Base-by-base conservation (phyloP, 2,329 filamentous ascomycete species). In the Blastomyces silverae region DNA sequence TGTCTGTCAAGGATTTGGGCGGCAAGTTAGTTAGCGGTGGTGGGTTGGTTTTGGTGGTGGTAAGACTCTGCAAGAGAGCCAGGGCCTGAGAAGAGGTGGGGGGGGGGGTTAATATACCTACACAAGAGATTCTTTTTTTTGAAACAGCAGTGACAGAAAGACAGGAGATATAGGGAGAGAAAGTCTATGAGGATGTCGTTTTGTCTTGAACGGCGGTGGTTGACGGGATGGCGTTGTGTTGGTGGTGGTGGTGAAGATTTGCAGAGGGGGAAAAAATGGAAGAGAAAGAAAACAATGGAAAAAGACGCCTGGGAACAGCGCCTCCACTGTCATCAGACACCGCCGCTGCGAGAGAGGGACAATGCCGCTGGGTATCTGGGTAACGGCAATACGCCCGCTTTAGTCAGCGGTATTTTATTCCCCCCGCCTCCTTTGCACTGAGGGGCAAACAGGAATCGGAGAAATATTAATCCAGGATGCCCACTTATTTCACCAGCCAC, bases 181-280 rank as follows among this genome's bases (percentile, higher is more conserved):
- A 58, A 69, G 68, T 67, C 61, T 66, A 58, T 61, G 39, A 64
- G 60, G 62, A 63, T 65, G 50, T 48, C 52, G 34, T 34, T 34
- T 5, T 34, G 31, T 34, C 31, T 7, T 34, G 31, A 8, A 48
- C 34, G 28, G 55, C 22, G 57, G 48, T 2, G 2, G 48, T 2
- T 52, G 48, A 3, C 8, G 10, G 8, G 22, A 7, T 11, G 22
- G 13, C 25, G 48, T 7, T 65, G 25, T 65, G 25, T n/a, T 34
- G 31, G 65, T 58, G 46, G 22, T 22, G 37, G 25, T n/a, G 37
- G 67, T 68, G 66, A 70, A 69, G 70, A 70, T 67, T 69, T 69
- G 28, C 17, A 34, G 37, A 79, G 25, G 79, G 71, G 81, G 53
- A 68, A 68, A 66, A 67, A 66, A n/a, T n/a, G n/a, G n/a, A n/a